Conservation (phyloP, 805 yeast species). For the Kodamaea kaohsiungensis region DNA sequence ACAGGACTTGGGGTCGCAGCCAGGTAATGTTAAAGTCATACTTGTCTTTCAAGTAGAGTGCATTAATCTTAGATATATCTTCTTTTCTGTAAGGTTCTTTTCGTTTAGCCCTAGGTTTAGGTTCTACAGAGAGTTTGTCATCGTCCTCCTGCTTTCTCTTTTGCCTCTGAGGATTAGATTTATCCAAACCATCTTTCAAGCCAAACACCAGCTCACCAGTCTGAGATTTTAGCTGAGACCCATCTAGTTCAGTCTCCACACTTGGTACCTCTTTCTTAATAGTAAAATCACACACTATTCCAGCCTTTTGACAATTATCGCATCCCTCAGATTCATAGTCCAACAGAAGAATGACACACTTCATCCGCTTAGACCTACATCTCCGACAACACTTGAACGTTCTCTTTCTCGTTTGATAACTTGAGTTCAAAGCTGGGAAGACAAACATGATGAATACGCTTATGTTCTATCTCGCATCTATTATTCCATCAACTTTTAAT, state of each 20-base stretch:
- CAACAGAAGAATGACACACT: constrained; percentile 17
- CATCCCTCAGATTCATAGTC: constrained; percentile 24
- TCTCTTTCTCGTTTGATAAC: constrained; percentile 24
- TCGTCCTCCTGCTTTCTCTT: not conserved
- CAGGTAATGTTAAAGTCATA: constrained; percentile 11
- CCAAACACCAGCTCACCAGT: not conserved
- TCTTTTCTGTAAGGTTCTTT: not conserved
- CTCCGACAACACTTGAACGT: constrained; percentile 25
- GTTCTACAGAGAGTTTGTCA: not conserved
- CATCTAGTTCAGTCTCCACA: not conserved
- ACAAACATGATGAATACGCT: constrained; percentile 17
- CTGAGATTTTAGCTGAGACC: not conserved
- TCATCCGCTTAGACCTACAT: constrained; percentile 22
- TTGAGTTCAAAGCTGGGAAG: constrained; percentile 26
- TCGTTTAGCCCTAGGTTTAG: not conserved
- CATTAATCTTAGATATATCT: constrained; percentile 1
- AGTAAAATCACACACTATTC: constrained; percentile 19
- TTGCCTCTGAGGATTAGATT: not conserved
- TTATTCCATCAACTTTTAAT: not conserved
- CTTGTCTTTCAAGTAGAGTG: constrained; percentile 7
- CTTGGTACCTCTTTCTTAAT: not conserved
- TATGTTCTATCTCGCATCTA: not conserved
- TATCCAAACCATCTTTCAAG: not conserved
- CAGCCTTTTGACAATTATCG: constrained; percentile 19
- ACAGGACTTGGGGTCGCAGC: constrained; percentile 7